phyloP scores from a whole-genome alignment of 208 protist species.

The Leishmania lainsoni region DNA sequence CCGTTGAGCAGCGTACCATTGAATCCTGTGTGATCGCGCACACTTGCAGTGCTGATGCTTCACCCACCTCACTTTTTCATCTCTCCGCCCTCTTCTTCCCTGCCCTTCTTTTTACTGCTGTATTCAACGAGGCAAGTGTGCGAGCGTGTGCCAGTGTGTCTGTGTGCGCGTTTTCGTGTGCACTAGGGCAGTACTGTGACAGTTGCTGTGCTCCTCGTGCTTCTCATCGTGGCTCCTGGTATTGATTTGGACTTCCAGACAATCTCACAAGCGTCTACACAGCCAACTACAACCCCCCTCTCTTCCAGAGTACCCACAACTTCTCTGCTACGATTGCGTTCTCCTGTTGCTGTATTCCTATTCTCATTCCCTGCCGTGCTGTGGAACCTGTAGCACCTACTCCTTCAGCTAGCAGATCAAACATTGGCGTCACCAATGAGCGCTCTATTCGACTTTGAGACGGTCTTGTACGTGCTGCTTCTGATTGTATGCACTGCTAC shows the following conservation, averaged over 20 bases:
- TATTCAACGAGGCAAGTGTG: not conserved
- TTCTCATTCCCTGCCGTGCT: not conserved
- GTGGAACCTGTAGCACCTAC: not conserved
- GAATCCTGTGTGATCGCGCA: not conserved
- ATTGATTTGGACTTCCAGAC: not conserved
- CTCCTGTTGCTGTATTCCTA: not conserved
- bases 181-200: not conserved
- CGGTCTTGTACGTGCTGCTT: slow-evolving; percentile 82
- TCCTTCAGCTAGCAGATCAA: not conserved
- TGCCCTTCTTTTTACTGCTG: not conserved
- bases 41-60: not conserved
- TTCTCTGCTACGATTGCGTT: slow-evolving; percentile 1
- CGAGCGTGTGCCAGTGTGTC: not conserved
- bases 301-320: not conserved
- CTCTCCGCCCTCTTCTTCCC: not conserved
- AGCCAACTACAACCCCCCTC: not conserved
- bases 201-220: not conserved
- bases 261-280: not conserved
- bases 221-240: not conserved
- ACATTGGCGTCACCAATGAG: slow-evolving; percentile 52
- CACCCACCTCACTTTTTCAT: not conserved
- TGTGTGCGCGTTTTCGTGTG: not conserved
- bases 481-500: slow-evolving; percentile 90
- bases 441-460: slow-evolving; percentile 90
- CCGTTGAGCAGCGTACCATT: not conserved